Conservation (phyloP, 2,329 filamentous ascomycete genomes). For the Stemphylium beticola region DNA sequence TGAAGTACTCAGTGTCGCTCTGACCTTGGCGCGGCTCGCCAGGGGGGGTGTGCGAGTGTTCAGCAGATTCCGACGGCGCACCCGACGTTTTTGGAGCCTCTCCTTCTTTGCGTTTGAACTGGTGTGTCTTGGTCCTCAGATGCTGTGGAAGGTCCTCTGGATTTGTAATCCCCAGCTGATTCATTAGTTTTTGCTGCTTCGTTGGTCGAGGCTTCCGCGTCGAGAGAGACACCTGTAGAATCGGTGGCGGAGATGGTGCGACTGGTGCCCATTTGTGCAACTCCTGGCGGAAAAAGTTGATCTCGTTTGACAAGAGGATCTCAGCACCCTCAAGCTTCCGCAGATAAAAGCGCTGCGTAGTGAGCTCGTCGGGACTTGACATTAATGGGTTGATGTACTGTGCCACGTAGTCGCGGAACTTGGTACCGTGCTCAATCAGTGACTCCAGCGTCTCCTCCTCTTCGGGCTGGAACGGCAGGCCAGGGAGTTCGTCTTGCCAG, state of each 20-base stretch:
- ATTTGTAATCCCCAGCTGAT: conserved; percentile 84
- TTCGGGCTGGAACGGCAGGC: conserved; percentile 90
- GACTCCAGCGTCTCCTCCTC: conserved; percentile 86
- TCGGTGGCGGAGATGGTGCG: conserved; percentile 82
- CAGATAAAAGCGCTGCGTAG: conserved; percentile 90
- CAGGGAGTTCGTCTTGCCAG: conserved; percentile 82
- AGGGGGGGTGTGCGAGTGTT: conserved; percentile 47
- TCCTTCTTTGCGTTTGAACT: conserved; percentile 65
- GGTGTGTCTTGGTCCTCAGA: conserved; percentile 70
- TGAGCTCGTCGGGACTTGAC: conserved; percentile 82
- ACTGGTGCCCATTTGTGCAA: conserved; percentile 94
- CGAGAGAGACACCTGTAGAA: conserved; percentile 84
- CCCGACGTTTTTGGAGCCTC: conserved; percentile 47
- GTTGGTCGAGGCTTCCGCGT: conserved; percentile 95
- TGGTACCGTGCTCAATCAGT: conserved; percentile 83
- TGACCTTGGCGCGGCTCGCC: conserved; percentile 43
- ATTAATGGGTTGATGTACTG: conserved; percentile 81
- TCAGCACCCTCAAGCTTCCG: conserved; percentile 97
- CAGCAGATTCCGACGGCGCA: conserved; percentile 43
- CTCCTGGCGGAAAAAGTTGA: conserved; percentile 97
- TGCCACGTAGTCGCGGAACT: conserved; percentile 82
- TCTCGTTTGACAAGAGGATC: conserved; percentile 87
- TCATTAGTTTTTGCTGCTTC: conserved; percentile 94
- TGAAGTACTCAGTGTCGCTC: conserved; percentile 44
- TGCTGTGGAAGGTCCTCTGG: conserved; percentile 88